These are phyloP conservation scores for Fusarium azukiicola DNA, from an alignment of 2,329 filamentous ascomycete genomes.

Conservation along the genomic window DNA sequence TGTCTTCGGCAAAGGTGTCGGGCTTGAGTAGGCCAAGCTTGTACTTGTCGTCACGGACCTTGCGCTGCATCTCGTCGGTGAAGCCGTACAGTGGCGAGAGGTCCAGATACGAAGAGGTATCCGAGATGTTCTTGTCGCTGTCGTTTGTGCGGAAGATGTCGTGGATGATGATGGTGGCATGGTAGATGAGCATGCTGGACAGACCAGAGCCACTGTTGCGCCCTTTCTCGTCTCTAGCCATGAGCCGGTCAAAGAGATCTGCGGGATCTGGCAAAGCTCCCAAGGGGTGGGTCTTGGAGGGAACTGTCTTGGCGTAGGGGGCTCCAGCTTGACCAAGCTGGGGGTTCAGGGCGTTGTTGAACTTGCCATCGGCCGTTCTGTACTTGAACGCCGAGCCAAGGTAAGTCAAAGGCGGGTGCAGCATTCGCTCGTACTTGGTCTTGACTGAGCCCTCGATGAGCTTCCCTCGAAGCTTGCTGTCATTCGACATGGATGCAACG, in stretches of 20 bases:
- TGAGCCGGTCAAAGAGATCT: slow-evolving; percentile 57
- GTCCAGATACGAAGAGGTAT: slow-evolving; percentile 71
- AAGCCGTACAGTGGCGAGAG: slow-evolving; percentile 68
- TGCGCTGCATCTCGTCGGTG: slow-evolving; percentile 58
- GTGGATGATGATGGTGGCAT: slow-evolving; percentile 75
- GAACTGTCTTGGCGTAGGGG: slow-evolving; percentile 56
- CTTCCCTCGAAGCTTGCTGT: slow-evolving; percentile 18
- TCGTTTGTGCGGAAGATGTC: slow-evolving; percentile 68
- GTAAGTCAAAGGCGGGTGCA: slow-evolving; percentile 40
- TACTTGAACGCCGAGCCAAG: slow-evolving; percentile 53
- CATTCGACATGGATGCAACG: slow-evolving; percentile 29
- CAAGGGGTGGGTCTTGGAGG: slow-evolving; percentile 48
- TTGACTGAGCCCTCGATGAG: slow-evolving; percentile 23
- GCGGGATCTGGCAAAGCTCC: slow-evolving; percentile 55
- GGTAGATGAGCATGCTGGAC: slow-evolving; percentile 70
- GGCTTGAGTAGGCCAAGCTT: slow-evolving; percentile 67
- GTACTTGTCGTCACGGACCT: slow-evolving; percentile 58
- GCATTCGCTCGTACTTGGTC: slow-evolving; percentile 18
- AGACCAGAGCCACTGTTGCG: slow-evolving; percentile 66
- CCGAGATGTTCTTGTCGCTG: slow-evolving; percentile 53
- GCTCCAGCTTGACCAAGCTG: slow-evolving; percentile 57
- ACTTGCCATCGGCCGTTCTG: slow-evolving; percentile 54
- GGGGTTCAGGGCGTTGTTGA: slow-evolving; percentile 55
- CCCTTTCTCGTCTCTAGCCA: slow-evolving; percentile 50
- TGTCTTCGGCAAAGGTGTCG: slow-evolving; percentile 83